Evolutionary conservation across 352 stramenopile genomes (phyloP).

Genomic region (Hyaloperonospora brassicae): DNA sequence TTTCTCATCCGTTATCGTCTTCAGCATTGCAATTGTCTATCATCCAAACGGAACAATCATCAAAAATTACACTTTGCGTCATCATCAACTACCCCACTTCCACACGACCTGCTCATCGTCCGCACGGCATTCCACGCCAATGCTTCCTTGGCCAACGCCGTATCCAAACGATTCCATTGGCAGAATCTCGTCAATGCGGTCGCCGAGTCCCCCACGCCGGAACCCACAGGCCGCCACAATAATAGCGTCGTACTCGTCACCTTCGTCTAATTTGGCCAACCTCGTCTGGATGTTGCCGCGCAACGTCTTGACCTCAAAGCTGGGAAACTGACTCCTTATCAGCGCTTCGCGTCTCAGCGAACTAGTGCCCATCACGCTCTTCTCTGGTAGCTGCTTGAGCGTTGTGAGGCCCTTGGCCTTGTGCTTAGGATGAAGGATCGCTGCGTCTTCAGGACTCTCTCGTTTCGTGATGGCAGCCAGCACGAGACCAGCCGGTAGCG

Average conservation of each 20-base stretch:
- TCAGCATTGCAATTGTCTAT: constrained; percentile 67
- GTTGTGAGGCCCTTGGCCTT: constrained; percentile 50
- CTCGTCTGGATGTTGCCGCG: constrained; percentile 85
- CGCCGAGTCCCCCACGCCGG: constrained; percentile 56
- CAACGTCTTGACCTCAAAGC: constrained; percentile 77
- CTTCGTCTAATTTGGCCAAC: constrained; percentile 76
- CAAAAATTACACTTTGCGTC: constrained; percentile 1
- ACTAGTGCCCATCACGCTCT: constrained; percentile 75
- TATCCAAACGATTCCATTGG: constrained; percentile 67
- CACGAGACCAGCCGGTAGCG: constrained; percentile 65
- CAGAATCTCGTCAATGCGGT: constrained; percentile 71
- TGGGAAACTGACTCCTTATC: constrained; percentile 56
- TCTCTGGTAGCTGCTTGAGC: constrained; percentile 52
- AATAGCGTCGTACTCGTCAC: constrained; percentile 81
- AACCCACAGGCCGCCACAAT: constrained; percentile 82
- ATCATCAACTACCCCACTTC: not conserved
- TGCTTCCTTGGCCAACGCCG: constrained; percentile 79
- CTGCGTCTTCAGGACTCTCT: constrained; percentile 74
- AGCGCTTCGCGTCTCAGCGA: constrained; percentile 76
- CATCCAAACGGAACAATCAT: not conserved
- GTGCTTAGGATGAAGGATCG: constrained; percentile 79
- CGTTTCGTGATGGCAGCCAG: constrained; percentile 77
- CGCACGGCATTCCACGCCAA: constrained; percentile 74
- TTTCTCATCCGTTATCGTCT: constrained; percentile 65
- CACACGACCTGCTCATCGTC: constrained; percentile 47